Conservation (phyloP, 208 protist species). For the Angomonas desouzai region DNA sequence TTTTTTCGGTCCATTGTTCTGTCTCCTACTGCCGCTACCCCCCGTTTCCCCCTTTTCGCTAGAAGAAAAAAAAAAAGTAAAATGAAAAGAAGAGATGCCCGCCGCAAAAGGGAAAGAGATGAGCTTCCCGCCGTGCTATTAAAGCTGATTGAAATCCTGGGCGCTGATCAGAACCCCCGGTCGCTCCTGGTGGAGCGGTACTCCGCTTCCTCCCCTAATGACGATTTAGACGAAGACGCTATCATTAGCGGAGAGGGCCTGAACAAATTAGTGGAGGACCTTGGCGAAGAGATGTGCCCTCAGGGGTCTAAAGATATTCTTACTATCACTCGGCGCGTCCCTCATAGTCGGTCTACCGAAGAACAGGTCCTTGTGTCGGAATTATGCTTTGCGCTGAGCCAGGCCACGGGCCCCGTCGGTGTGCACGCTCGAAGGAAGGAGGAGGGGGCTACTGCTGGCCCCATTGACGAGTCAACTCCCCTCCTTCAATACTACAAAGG, state of each 20-base stretch:
- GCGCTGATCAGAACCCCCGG: conserved; percentile 35
- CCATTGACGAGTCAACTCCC: conserved; percentile 49
- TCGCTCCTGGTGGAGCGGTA: conserved; percentile 27
- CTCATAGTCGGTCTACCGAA: conserved; percentile 70
- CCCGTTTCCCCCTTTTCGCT: neutral
- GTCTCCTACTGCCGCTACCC: neutral
- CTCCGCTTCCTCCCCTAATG: neutral
- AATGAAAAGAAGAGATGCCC: conserved; percentile 63
- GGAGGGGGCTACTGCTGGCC: conserved; percentile 24
- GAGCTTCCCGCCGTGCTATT: conserved; percentile 40
- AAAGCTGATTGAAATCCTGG: conserved; percentile 45
- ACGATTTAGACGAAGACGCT: conserved; percentile 17
- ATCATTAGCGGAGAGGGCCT: conserved; percentile 54
- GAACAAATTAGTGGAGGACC: conserved; percentile 36
- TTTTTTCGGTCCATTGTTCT: neutral
- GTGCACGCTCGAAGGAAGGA: conserved; percentile 67
- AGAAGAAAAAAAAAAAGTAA: neutral
- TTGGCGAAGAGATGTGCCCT: conserved; percentile 48
- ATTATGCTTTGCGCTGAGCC: conserved; percentile 81
- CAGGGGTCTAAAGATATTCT: conserved; percentile 52
- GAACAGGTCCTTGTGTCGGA: conserved; percentile 65
- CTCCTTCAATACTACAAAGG: conserved; percentile 82
- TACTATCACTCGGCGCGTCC: conserved; percentile 62
- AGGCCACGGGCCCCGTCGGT: conserved; percentile 48
- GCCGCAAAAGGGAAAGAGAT: conserved; percentile 69